These are phyloP conservation scores for Lophiostoma macrostomum DNA, from an alignment of 495 filamentous ascomycete species.

Conservation along the genomic window DNA sequence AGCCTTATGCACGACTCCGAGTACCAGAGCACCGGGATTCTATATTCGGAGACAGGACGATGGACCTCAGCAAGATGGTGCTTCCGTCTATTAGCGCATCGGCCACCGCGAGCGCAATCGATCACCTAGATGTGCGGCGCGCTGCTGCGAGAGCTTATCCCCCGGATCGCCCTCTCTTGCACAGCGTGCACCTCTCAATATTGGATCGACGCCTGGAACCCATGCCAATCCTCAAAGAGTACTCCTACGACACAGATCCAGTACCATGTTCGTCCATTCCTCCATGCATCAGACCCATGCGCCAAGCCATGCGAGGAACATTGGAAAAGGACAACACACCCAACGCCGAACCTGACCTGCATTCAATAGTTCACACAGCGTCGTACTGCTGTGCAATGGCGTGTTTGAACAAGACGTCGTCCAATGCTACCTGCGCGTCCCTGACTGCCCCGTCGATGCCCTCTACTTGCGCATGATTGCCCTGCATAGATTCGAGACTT, in stretches of 20 bases:
- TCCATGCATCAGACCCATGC: slow-evolving; percentile 7
- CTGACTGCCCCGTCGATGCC: slow-evolving; percentile 53
- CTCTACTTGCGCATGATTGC: slow-evolving; percentile 51
- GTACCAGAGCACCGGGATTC: slow-evolving; percentile 22
- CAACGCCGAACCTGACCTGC: slow-evolving; percentile 21
- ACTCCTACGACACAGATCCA: slow-evolving; percentile 5
- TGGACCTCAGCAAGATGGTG: neutral
- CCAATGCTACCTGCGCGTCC: slow-evolving; percentile 51
- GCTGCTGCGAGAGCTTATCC: neutral
- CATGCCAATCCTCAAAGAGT: slow-evolving; percentile 11
- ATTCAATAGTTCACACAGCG: slow-evolving; percentile 23
- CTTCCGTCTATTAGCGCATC: slow-evolving; percentile 8
- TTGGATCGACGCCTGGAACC: slow-evolving; percentile 13
- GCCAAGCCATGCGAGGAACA: slow-evolving; percentile 20
- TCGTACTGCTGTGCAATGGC: slow-evolving; percentile 28
- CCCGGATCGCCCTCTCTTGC: slow-evolving; percentile 10
- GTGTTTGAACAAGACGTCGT: slow-evolving; percentile 35
- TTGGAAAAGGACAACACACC: slow-evolving; percentile 6
- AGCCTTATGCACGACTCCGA: slow-evolving; percentile 26
- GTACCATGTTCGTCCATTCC: slow-evolving; percentile 10
- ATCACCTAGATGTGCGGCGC: no score
- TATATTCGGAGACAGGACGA: slow-evolving; percentile 20
- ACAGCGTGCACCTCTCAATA: slow-evolving; percentile 10
- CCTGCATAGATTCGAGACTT: slow-evolving; percentile 58
- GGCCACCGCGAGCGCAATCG: no score